Conservation (phyloP, 257 asterid genomes). For the Solanum chilense region DNA sequence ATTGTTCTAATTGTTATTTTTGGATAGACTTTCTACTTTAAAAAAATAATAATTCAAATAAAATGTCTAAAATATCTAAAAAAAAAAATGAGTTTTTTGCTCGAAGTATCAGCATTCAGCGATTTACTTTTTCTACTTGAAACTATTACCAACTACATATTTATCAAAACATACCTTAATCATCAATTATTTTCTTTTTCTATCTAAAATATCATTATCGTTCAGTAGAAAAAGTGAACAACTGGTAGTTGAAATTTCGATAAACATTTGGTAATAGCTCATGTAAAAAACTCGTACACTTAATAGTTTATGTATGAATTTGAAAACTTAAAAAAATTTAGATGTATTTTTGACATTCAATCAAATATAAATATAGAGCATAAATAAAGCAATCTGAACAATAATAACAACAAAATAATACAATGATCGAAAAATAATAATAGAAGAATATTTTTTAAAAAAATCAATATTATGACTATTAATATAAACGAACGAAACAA, state of each 20-base stretch:
- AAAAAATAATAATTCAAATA: neutral
- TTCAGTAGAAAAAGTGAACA: neutral
- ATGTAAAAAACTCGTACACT: neutral
- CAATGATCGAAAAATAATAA: neutral
- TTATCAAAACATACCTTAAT: neutral
- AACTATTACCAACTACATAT: neutral
- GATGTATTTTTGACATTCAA: neutral
- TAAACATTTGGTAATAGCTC: neutral
- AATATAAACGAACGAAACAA: neutral
- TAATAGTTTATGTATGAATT: neutral
- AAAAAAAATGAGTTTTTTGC: neutral
- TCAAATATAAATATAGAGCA: neutral
- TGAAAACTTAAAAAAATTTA: neutral
- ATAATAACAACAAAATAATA: neutral
- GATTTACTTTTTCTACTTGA: no score
- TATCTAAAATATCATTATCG: neutral
- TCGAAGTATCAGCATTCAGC: neutral
- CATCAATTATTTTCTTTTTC: neutral
- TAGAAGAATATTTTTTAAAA: neutral
- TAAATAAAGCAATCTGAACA: neutral
- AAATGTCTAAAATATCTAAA: no score
- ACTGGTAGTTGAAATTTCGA: neutral
- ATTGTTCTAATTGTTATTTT: neutral
- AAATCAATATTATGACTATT: neutral
- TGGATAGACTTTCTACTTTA: accelerated